A percentile compares a stretch with the other conserved stretches of the same genome.
Evolutionary conservation across 306 rosid genomes (phyloP).

Genomic region (Erythrophleum fordii): DNA sequence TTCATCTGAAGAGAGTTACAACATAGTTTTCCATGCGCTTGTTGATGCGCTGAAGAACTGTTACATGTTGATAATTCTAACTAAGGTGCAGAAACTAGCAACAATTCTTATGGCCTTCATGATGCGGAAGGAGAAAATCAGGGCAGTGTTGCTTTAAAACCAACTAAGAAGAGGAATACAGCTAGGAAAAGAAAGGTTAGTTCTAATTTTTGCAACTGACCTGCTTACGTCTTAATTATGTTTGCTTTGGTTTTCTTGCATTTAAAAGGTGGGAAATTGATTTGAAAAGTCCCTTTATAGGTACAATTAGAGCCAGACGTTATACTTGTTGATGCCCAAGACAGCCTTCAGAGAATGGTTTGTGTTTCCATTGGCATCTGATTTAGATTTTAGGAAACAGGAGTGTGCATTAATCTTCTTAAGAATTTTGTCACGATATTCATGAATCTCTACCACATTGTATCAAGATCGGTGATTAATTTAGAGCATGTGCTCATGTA

Average conservation of each 20-base stretch:
- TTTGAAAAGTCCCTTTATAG: constrained; percentile 46
- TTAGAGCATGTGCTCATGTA: constrained; percentile 22
- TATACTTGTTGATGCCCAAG: constrained; percentile 68
- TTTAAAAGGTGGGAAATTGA: constrained; percentile 33
- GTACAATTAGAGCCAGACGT: constrained; percentile 69
- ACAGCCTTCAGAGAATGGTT: constrained; percentile 82
- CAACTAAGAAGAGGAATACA: constrained; percentile 70
- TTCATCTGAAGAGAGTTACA: constrained; percentile 72
- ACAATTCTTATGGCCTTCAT: constrained; percentile 52
- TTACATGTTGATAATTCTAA: constrained; percentile 73
- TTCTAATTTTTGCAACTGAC: constrained; percentile 38
- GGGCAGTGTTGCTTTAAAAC: constrained; percentile 57
- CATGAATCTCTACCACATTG: constrained; percentile 11
- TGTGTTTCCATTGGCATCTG: constrained; percentile 39
- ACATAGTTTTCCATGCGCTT: constrained; percentile 64
- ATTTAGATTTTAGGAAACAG: constrained; percentile 29
- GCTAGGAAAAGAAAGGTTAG: constrained; percentile 85
- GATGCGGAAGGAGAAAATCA: constrained; percentile 65
- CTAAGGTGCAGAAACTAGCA: constrained; percentile 55
- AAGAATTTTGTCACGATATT: constrained; percentile 3
- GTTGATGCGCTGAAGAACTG: constrained; percentile 81
- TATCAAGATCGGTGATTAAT: constrained; percentile 10
- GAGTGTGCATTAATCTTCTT: constrained; percentile 26
- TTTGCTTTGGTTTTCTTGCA: constrained; percentile 31
- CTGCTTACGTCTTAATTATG: background rate